phyloP scores from a whole-genome alignment of 345 rosid genomes.

The Salix arbutifolia region DNA sequence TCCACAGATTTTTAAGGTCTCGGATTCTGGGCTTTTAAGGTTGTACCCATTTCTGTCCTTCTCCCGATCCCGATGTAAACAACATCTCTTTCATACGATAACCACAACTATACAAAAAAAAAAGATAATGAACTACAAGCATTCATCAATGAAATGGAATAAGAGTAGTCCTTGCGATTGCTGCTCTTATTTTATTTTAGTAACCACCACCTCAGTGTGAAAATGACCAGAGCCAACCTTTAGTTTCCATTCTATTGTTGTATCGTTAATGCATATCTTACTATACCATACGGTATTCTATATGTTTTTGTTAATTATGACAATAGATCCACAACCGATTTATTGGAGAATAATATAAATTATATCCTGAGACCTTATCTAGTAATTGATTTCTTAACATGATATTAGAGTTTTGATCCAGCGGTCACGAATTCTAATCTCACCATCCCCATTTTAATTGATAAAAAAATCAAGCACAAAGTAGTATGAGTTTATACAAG shows the following conservation, averaged over 20 bases:
- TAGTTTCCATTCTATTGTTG: constrained; percentile 19
- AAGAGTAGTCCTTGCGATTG: constrained; percentile 24
- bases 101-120: background rate
- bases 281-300: constrained; percentile 10
- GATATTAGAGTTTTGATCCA: no score
- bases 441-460: fast-evolving
- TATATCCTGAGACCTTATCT: no score
- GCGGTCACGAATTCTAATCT: no score
- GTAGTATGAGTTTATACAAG: no score
- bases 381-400: no score
- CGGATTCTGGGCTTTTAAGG: no score
- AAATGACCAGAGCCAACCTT: constrained; percentile 35
- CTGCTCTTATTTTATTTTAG: constrained; percentile 21
- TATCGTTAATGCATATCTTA: constrained; percentile 12
- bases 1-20: background rate
- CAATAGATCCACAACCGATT: constrained; percentile 20
- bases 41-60: background rate
- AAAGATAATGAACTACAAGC: background rate
- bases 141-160: background rate
- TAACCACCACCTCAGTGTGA: constrained; percentile 27
- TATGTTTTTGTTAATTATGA: constrained; percentile 14
- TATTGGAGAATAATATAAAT: no score
- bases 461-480: no score
- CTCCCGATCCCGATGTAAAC: constrained; percentile 12
- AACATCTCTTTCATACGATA: constrained; percentile 16